Evolutionary conservation across 1,284 basidiomycete genomes (phyloP).

Genomic region (Trichosporon inkin): DNA sequence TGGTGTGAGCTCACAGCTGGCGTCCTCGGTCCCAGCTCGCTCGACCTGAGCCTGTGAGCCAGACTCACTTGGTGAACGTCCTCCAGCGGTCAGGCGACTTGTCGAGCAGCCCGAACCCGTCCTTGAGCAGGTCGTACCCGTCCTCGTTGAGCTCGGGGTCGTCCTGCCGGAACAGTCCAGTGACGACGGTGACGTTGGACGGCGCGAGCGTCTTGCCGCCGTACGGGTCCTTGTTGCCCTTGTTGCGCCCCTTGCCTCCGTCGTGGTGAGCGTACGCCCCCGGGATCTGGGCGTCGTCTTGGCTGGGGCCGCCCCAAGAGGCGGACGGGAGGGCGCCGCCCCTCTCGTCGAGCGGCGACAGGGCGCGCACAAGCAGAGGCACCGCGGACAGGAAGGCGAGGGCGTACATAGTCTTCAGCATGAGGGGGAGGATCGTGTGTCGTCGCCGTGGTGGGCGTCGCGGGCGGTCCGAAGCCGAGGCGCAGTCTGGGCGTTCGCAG

Average conservation of each 20-base stretch:
- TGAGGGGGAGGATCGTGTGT: background rate
- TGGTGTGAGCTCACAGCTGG: conserved; percentile 11
- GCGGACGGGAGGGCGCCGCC: background rate
- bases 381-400: background rate
- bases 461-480: background rate
- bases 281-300: background rate
- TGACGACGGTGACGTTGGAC: conserved; percentile 28
- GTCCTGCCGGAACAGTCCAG: conserved; percentile 25
- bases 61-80: conserved; percentile 21
- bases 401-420: background rate
- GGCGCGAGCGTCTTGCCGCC: conserved; percentile 25
- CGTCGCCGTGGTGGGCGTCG: background rate
- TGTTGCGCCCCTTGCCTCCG: background rate
- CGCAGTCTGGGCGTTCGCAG: background rate
- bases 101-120: conserved; percentile 42
- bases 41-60: background rate
- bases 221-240: conserved; percentile 8
- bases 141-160: conserved; percentile 23
- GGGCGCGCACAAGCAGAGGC: background rate
- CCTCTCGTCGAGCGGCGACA: background rate
- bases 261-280: background rate
- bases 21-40: too few relatives aligned
- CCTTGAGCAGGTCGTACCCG: conserved; percentile 31
- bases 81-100: conserved; percentile 27
- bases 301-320: background rate